These are phyloP conservation scores for Amoebophrya sp. DNA, from an alignment of 169 alveolate genomes.

Conservation along the genomic window DNA sequence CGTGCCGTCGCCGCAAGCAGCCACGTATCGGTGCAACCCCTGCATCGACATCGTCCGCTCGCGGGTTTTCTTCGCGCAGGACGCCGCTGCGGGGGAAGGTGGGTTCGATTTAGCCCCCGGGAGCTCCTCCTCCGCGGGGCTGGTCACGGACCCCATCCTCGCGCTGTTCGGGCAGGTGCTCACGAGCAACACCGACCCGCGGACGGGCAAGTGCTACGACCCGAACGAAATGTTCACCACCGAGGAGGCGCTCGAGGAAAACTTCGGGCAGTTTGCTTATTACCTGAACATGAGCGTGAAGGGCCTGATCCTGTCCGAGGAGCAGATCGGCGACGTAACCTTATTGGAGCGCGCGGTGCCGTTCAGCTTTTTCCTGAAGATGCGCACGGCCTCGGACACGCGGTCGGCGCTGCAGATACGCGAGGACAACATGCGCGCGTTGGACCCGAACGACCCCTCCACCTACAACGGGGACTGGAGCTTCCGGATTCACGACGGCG, in stretches of 20 bases:
- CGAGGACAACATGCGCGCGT: background rate
- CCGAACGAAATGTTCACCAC: background rate
- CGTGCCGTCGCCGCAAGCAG: background rate
- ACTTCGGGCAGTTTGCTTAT: background rate
- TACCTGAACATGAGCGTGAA: background rate
- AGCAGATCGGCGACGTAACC: background rate
- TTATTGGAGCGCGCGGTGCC: background rate
- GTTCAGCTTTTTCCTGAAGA: background rate
- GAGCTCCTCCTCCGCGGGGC: background rate
- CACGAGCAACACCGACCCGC: background rate
- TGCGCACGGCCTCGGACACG: background rate
- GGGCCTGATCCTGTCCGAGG: background rate
- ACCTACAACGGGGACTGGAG: background rate
- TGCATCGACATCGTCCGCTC: background rate
- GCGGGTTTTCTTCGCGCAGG: background rate
- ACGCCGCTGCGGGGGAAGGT: background rate
- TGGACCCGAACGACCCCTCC: background rate
- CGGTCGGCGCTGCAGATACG: background rate
- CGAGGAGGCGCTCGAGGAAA: background rate
- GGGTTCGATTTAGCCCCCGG: background rate
- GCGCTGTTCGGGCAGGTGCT: background rate
- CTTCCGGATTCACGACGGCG: background rate
- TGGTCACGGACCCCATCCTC: background rate
- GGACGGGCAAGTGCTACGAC: background rate
- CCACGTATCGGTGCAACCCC: background rate